Evolutionary conservation across 2,329 filamentous ascomycete genomes (phyloP).

Genomic region (Blumeriella jaapii): DNA sequence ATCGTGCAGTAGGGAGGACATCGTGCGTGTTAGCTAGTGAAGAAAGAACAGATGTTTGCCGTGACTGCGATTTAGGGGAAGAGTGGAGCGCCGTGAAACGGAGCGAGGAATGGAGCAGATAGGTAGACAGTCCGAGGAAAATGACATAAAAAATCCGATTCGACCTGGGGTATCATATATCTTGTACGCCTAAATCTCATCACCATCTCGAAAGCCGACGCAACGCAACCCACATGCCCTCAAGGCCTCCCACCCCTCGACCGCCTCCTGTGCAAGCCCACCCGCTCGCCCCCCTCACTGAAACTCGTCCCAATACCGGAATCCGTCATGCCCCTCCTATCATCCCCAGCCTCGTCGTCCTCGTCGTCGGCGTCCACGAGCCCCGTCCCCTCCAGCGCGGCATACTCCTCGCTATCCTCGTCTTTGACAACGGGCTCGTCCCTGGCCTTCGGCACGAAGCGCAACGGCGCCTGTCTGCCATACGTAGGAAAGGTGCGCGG

Average conservation of each 20-base stretch:
- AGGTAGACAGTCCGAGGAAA: too few species aligned
- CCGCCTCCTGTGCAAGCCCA: conserved; percentile 20
- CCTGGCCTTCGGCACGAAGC: conserved; percentile 27
- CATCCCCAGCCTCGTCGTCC: conserved; percentile 28
- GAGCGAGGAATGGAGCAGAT: too few species aligned
- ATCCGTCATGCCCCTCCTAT: conserved; percentile 29
- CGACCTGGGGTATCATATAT: neutral
- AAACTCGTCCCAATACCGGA: conserved; percentile 45
- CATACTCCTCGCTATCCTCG: conserved; percentile 19
- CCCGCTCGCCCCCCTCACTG: conserved; percentile 29
- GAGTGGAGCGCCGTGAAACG: too few species aligned
- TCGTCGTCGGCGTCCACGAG: conserved; percentile 38
- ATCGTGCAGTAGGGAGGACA: too few species aligned
- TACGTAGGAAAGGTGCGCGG: conserved; percentile 35
- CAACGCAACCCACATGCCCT: neutral
- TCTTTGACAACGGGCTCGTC: conserved; percentile 11
- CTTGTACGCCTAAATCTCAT: too few species aligned
- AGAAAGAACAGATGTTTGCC: too few species aligned
- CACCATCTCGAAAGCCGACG: too few species aligned
- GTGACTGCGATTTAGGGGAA: too few species aligned
- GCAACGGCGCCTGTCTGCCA: conserved; percentile 31
- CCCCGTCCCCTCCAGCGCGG: conserved; percentile 18
- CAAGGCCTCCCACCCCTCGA: conserved; percentile 10
- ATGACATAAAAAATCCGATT: too few species aligned
- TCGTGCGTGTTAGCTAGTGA: too few species aligned